Evolutionary conservation across 768 basidiomycete genomes (phyloP), one percentile per base, ranked within the genome.

Genomic region (Gautieria morchelliformis): DNA sequence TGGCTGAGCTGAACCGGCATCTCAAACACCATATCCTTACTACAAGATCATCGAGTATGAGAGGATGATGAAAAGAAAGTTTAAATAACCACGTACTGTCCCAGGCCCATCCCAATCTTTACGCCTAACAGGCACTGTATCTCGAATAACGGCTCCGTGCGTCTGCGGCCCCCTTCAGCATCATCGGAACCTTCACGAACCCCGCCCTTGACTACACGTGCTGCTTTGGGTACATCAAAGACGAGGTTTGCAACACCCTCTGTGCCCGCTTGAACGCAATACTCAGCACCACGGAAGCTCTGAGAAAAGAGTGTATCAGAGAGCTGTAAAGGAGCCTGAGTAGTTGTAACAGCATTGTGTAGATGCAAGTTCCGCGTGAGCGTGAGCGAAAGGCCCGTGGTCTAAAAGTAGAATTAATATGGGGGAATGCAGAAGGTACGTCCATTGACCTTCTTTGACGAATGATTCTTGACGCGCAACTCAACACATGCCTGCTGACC

Each of bases 171-270:
- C 15, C 49, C 44, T 4, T 58, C 64, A 27, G 69, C 69, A 19
- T 70, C 67, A 54, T 77, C 75, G 59, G 74, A 77, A n/a, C 79
- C 81, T n/a, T 81, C 67, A 9, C 84, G 74, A 5, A 69, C 63
- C 5, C 86, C 87, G 24, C 84, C 85, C 58, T 75, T 78, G 12
- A 86, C 80, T 4, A 84, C 82, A 54, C 83, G 74, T 0, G 87
- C 82, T 58, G 75, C 69, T 48, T 70, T 74, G 5, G 89, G 89
- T n/a, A 90, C 80, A 65, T 91, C 84, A 60, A 93, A 83, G 11
- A 89, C 85, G 11, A 93, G 76, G 63, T 79, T 82, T 1, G 89
- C 89, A 1, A 90, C 78, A 20, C 89, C 89, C 64, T 91, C 89
- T 3, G 75, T 76, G 17, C 86, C 87, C 0, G 87, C 86, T 8